Percentiles rank a stretch among this genome's conserved stretches.
Evolutionary conservation across 1,139 yeast species (phyloP).

Genomic region (Geotrichum siamense): DNA sequence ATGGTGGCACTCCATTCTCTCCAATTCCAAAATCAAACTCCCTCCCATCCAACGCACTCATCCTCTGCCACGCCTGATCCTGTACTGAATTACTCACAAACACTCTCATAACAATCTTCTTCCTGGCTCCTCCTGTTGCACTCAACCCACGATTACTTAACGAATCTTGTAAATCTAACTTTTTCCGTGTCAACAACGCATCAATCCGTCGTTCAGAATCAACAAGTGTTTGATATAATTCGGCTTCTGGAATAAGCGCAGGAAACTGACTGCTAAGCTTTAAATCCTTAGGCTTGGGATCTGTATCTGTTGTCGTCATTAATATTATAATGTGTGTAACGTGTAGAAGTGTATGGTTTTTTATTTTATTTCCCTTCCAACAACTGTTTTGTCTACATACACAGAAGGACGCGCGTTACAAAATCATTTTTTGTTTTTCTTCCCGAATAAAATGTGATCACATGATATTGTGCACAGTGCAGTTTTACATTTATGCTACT

Average conservation of each 20-base stretch:
- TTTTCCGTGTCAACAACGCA: constrained; percentile 71
- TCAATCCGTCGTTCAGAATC: constrained; percentile 79
- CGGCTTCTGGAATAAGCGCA: constrained; percentile 65
- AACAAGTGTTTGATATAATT: constrained; percentile 57
- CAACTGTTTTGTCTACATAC: no score
- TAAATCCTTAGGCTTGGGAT: constrained; percentile 61
- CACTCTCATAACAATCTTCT: constrained; percentile 57
- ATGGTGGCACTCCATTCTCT: constrained; percentile 40
- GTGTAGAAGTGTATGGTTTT: no score
- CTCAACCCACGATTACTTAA: constrained; percentile 22
- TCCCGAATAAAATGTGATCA: no score
- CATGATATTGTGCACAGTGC: no score
- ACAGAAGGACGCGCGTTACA: no score
- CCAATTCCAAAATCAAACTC: constrained; percentile 34
- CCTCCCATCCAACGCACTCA: constrained; percentile 30
- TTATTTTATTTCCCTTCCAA: no score
- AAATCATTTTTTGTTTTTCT: no score
- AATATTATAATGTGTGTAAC: no score
- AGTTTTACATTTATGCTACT: no score
- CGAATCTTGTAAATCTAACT: constrained; percentile 77
- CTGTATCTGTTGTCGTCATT: constrained; percentile 15
- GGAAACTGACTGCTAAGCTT: constrained; percentile 56
- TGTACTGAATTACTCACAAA: constrained; percentile 76
- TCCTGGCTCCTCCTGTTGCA: constrained; percentile 28
- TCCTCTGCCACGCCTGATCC: constrained; percentile 85